phyloP scores from a whole-genome alignment of 805 yeast genomes.

The Sugiyamaella boreocaroliniensis region DNA sequence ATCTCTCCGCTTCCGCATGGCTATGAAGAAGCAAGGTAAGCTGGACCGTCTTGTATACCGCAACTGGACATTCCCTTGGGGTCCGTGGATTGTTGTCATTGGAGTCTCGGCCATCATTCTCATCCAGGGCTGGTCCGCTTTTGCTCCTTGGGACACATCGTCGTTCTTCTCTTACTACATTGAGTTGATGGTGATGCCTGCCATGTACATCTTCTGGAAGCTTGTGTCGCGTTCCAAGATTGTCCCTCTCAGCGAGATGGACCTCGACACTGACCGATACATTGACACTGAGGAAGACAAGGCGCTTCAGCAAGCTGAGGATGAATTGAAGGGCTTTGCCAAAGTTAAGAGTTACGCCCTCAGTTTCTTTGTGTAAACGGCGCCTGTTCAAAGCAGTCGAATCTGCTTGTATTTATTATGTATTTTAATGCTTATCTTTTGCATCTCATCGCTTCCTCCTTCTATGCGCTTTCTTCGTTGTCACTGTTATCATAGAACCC shows the following conservation, averaged over 20 bases:
- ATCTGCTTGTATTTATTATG: neutral
- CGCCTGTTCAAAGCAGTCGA: neutral
- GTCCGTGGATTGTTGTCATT: constrained; percentile 43
- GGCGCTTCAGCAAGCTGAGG: constrained; percentile 35
- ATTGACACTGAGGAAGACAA: constrained; percentile 44
- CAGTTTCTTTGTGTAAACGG: constrained; percentile 8
- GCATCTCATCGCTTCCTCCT: neutral
- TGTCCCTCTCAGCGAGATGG: constrained; percentile 63
- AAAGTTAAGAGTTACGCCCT: neutral
- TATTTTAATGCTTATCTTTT: neutral
- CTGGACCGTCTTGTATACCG: constrained; percentile 40
- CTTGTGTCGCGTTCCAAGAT: constrained; percentile 55
- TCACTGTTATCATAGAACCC: neutral
- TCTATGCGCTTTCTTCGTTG: neutral
- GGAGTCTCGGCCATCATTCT: constrained; percentile 44
- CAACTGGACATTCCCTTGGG: constrained; percentile 45
- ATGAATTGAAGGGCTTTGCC: constrained; percentile 20
- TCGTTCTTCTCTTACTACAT: constrained; percentile 63
- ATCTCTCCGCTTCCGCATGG: constrained; percentile 49
- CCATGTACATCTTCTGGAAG: constrained; percentile 53
- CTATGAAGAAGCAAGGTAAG: constrained; percentile 36
- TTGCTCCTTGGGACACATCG: constrained; percentile 59
- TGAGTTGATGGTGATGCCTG: constrained; percentile 47
- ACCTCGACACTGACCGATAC: constrained; percentile 73
- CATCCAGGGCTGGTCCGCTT: constrained; percentile 58